These are phyloP conservation scores for Colletotrichum graminicola DNA, from an alignment of 2,329 filamentous ascomycete species.

Conservation along the genomic window DNA sequence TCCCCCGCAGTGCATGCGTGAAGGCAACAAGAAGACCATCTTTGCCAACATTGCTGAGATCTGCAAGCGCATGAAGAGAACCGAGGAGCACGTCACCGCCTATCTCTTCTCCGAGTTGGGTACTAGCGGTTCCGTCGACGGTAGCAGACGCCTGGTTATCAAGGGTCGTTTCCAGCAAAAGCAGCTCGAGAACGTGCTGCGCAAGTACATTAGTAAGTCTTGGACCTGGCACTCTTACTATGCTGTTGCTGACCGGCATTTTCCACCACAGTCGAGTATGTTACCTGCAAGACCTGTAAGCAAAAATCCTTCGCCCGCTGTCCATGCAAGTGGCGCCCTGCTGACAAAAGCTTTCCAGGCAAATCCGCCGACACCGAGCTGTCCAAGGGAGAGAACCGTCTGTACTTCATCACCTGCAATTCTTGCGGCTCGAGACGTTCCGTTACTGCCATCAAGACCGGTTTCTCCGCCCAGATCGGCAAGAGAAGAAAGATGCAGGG, in stretches of 20 bases:
- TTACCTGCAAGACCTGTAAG: conserved; percentile 95
- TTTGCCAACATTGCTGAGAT: conserved; percentile 99
- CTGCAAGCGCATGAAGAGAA: conserved; percentile 99
- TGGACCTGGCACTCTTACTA: conserved; percentile 1
- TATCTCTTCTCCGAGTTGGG: conserved; percentile 93
- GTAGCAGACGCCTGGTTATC: conserved; percentile 92
- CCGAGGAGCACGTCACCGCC: conserved; percentile 93
- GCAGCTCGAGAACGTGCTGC: conserved; percentile 96
- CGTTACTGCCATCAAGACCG: conserved; percentile 98
- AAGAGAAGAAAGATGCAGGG: conserved; percentile 96
- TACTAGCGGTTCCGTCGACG: conserved; percentile 95
- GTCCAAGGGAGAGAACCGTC: conserved; percentile 98
- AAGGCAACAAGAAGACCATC: conserved; percentile 99
- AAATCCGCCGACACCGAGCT: conserved; percentile 94
- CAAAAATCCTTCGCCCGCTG: not conserved
- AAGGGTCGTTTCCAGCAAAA: conserved; percentile 99
- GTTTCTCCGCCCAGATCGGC: conserved; percentile 99
- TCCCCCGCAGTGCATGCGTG: conserved; percentile 96
- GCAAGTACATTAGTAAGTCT: conserved; percentile 89
- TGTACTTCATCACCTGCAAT: conserved; percentile 86
- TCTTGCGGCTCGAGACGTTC: conserved; percentile 85
- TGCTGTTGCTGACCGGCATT: conserved; percentile 47
- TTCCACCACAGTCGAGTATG: conserved; percentile 81
- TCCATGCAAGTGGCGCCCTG: not conserved
- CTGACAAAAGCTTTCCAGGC: conserved; percentile 44